phyloP scores from a whole-genome alignment of 768 basidiomycete species.

The Leccinum variicolor region DNA sequence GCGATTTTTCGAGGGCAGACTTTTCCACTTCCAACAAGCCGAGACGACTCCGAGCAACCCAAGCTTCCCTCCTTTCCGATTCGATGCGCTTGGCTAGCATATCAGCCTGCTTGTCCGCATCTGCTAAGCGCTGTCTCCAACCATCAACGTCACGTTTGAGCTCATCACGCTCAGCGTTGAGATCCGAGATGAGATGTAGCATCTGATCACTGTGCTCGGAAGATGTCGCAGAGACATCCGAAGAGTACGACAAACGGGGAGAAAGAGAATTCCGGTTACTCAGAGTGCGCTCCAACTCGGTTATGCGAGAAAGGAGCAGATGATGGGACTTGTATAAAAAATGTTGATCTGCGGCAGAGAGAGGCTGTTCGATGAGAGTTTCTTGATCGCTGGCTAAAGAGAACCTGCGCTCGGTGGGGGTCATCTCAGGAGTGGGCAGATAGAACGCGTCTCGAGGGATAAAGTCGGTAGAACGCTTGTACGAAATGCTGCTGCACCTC shows the following conservation, averaged over 20 bases:
- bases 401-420: constrained; percentile 53
- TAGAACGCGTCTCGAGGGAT: constrained; percentile 37
- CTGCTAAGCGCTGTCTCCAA: constrained; percentile 75
- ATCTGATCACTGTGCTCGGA: constrained; percentile 73
- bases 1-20: constrained; percentile 46
- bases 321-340: constrained; percentile 86
- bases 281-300: constrained; percentile 72
- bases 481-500: constrained; percentile 72
- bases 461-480: constrained; percentile 50
- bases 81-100: constrained; percentile 69
- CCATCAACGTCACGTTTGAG: constrained; percentile 85
- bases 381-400: constrained; percentile 30
- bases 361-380: constrained; percentile 38
- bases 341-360: constrained; percentile 75
- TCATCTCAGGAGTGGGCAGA: constrained; percentile 73
- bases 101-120: constrained; percentile 68
- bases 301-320: constrained; percentile 76
- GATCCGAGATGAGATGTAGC: constrained; percentile 67
- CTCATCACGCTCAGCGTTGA: constrained; percentile 87
- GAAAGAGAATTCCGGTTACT: constrained; percentile 42
- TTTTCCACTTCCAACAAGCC: constrained; percentile 69
- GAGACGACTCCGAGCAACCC: constrained; percentile 75
- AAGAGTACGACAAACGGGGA: constrained; percentile 49
- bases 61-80: constrained; percentile 76
- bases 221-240: constrained; percentile 36